Evolutionary conservation across 345 rosid species (phyloP), one percentile per base, ranked within the genome.

Genomic region (Rhodamnia rubescens): DNA sequence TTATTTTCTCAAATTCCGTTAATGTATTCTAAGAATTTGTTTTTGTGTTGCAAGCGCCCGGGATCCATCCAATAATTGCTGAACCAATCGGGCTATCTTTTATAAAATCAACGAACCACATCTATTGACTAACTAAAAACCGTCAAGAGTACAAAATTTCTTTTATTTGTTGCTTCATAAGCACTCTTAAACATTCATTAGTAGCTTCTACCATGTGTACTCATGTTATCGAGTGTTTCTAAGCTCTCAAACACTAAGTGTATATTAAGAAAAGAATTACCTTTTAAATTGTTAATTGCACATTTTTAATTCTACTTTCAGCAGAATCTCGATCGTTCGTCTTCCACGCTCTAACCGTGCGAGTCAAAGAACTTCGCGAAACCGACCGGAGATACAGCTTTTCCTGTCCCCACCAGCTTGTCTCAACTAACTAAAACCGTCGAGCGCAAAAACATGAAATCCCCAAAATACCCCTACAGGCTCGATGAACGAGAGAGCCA

Each of bases 401-500:
- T 9, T 18, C 44, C 29, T 3, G 84, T 29, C 22, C 84, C 58
- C 47, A 29, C 57, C n/a, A 1, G 44, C 59, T 15, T 16, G 7
- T 6, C 7, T 2, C 84, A 53, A 82, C 84, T 85, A 91, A 92
- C 93, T 74, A 86, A 89, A 91, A 92, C 91, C 57, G 89, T 89
- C 88, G 80, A 82, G 85, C 49, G 80, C 80, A 2, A 14, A 11
- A 69, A 18, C 13, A 2, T 8, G 54, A 89, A 92, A 88, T 90
- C 84, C 90, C 92, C 52, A 84, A 89, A 89, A 74, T 84, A 83
- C 86, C 90, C 91, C 54, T 83, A 32, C 18, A 12, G 88, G 94
- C 95, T 90, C 95, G 50, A 87, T 86, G 90, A 56, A 87, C 94
- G 87, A 92, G 87, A 92, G 91, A 88, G 11, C 22, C 53, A 49